Conservation (phyloP, 1,284 basidiomycete species). For the Spongispora temasekensis region DNA sequence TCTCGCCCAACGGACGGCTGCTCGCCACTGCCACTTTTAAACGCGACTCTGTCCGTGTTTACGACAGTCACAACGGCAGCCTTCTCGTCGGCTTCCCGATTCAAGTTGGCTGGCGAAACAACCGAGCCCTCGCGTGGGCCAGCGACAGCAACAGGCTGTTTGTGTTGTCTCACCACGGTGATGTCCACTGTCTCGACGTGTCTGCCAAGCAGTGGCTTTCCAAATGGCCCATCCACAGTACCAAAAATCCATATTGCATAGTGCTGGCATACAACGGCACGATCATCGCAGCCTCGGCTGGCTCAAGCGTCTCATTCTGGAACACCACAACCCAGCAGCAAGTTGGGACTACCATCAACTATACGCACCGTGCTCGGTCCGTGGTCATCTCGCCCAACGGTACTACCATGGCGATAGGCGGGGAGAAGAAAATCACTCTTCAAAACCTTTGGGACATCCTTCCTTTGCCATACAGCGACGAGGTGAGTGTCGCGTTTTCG, state of each 20-base stretch:
- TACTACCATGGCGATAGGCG: too few relatives aligned
- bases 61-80: background rate
- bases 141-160: background rate
- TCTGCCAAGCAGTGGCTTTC: background rate
- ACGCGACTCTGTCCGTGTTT: background rate
- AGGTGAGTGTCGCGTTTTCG: too few relatives aligned
- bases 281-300: background rate
- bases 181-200: background rate
- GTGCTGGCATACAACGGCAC: background rate
- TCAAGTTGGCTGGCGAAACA: too few relatives aligned
- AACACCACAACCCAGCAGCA: background rate
- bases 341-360: background rate
- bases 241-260: background rate
- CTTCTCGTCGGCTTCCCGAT: background rate
- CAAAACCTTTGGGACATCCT: too few relatives aligned
- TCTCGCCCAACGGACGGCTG: background rate
- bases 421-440: too few relatives aligned
- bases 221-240: background rate
- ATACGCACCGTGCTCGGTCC: too few relatives aligned
- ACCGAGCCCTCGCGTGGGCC: background rate
- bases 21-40: background rate
- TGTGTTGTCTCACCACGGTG: background rate
- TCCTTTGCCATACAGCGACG: too few relatives aligned
- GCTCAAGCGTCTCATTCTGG: too few relatives aligned
- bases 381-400: too few relatives aligned